A percentile compares a stretch with the other conserved stretches of the same genome.
These are phyloP conservation scores for Penicillium janthinellum DNA, from an alignment of 2,329 filamentous ascomycete species.

Conservation along the genomic window DNA sequence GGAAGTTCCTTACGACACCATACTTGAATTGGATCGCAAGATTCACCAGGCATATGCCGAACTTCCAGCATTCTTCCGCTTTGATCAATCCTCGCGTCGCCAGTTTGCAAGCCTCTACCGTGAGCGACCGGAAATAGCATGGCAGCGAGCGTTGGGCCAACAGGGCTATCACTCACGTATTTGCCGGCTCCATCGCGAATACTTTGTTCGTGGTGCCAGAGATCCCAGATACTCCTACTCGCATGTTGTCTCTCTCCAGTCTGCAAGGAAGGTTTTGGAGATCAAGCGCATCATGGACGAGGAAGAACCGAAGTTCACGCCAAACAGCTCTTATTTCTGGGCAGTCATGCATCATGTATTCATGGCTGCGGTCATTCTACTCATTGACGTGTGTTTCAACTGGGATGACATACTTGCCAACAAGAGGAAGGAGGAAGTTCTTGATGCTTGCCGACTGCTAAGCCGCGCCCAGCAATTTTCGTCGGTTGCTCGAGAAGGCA, in stretches of 20 bases:
- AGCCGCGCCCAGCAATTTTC: constrained; percentile 39
- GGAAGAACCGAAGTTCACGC: constrained; percentile 28
- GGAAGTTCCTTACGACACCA: constrained; percentile 39
- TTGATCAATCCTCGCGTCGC: constrained; percentile 34
- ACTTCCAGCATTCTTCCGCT: constrained; percentile 41
- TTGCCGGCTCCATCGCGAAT: constrained; percentile 44
- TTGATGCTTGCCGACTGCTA: constrained; percentile 42
- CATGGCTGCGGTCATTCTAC: constrained; percentile 42
- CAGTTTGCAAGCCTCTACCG: constrained; percentile 33
- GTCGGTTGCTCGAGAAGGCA: constrained; percentile 33
- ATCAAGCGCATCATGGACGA: constrained; percentile 40
- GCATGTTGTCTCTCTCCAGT: constrained; percentile 39
- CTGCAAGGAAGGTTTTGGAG: constrained; percentile 42
- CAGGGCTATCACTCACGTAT: constrained; percentile 40
- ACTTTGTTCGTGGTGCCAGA: constrained; percentile 41
- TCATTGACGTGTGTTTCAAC: constrained; percentile 47
- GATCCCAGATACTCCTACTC: constrained; percentile 43
- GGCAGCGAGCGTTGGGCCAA: constrained; percentile 41
- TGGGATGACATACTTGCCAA: constrained; percentile 41
- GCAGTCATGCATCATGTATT: constrained; percentile 45
- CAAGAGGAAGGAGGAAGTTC: constrained; percentile 39
- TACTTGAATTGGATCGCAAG: constrained; percentile 42
- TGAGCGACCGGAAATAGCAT: constrained; percentile 32
- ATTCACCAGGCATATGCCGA: constrained; percentile 35
- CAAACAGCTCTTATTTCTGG: constrained; percentile 34